Base-by-base conservation (phyloP, 768 basidiomycete genomes). In the Mycena metata region DNA sequence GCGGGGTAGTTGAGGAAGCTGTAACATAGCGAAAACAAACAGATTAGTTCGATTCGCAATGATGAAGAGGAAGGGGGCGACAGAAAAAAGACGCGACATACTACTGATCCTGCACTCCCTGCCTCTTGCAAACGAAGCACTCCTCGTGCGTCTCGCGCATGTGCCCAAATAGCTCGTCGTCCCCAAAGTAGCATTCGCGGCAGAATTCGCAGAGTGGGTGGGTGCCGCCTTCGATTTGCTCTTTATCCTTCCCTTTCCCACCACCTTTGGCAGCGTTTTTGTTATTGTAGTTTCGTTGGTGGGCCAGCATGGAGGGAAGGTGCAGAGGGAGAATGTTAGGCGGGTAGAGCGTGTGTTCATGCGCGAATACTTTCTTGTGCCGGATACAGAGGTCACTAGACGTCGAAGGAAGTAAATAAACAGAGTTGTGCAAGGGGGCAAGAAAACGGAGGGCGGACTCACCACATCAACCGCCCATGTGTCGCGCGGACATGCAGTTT, bases 101-200 rank as follows among this genome's bases (percentile, higher is more conserved):
- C 95, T 98, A 96, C 80, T 96, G 89, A 78, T 96, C 89, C 70
- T 87, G 83, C 45, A 94, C 73, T 9, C 91, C 95, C 63, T 91
- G 87, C 33, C 92, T 86, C 76, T 95, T 95, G 79, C 98, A 99
- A 16, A 99, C 79, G 72, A 98, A 98, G 77, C 97, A 99, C 75
- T 99, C 96, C 78, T 99, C 97, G 80, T 99, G 97, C 55, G 83
- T 84, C 75, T 96, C 91, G 58, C 96, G 89, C 91, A 98, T 94
- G 78, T 99, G 98, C 24, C 90, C 83, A 77, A 90, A 98, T n/a
- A 98, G 81, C 74, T 96, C 96, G 75, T 99, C 97, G 61, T 92
- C 91, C n/a, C 91, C 83, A 76, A 96, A 98, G 85, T 93, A 96
- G 73, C 93, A 96, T 72, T 95, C 92, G n/a, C 88, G 88, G 73